These are phyloP conservation scores for Ceratobasidium sp. DNA, from an alignment of 1,284 basidiomycete species.

Conservation along the genomic window DNA sequence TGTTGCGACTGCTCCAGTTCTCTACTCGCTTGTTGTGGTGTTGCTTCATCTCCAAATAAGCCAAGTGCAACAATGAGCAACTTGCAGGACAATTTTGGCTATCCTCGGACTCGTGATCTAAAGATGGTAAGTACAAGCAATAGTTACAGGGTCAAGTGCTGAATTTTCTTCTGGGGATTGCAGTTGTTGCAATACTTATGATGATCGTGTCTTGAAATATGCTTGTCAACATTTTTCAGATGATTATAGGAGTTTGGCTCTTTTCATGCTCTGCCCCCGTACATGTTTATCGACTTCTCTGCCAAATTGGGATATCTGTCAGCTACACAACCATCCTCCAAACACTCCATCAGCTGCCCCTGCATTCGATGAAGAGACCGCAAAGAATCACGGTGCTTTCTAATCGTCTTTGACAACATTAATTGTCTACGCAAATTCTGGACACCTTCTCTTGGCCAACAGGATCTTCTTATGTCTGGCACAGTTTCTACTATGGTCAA, in stretches of 20 bases:
- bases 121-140: not conserved
- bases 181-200: constrained; percentile 8
- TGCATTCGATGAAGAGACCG: not conserved
- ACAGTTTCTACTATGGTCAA: constrained; percentile 2
- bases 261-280: constrained; percentile 5
- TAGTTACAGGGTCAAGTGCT: not conserved
- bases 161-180: not conserved
- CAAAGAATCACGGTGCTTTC: constrained; percentile 6
- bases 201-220: not conserved
- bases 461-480: not conserved
- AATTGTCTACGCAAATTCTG: constrained; percentile 10
- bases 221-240: constrained; percentile 22
- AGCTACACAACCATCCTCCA: not conserved
- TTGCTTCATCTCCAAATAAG: not conserved
- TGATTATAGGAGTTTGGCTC: constrained; percentile 19
- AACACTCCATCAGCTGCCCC: no score
- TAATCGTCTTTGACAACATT: constrained; percentile 28
- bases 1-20: not conserved
- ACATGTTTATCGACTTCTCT: constrained; percentile 6
- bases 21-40: not conserved
- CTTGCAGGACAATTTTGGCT: not conserved
- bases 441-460: constrained; percentile 9
- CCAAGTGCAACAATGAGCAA: not conserved
- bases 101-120: not conserved
- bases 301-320: constrained; percentile 12